Evolutionary conservation across 371 early-diverging fungal species (phyloP), one percentile per base, ranked within the genome.

Genomic region (Cokeromyces recurvatus): DNA sequence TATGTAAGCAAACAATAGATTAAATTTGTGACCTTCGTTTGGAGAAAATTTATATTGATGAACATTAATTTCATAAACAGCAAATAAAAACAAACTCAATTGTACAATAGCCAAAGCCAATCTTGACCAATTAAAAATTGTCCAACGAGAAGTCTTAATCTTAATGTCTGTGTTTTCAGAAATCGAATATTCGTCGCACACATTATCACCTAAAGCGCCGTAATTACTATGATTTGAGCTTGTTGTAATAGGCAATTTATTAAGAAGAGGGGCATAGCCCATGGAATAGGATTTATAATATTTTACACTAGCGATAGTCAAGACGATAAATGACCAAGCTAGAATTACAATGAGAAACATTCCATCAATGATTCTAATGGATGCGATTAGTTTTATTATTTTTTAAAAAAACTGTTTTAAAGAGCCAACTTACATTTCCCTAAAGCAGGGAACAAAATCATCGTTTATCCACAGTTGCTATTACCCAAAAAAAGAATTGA

Each of bases 371-470:
- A 3, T n/a, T n/a, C 29, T 34, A 31, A 5, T 4, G 31, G 4
- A 12, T 16, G 8, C 29, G 0, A 7, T 38, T 5, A 27, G 11
- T 38, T 27, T 21, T 17, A 22, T 15, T 38, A 12, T 19, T 17
- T 17, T 43, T 25, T 19, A 23, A 29, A 8, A 36, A 11, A 11
- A 5, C 11, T 36, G 17, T n/a, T 15, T 5, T 36, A 36, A 36
- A 36, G 4, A n/a, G 36, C 6, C 19, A 22, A 27, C 31, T 36
- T 46, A 57, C 57, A 23, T 41, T 46, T 51, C 57, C 39, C 57
- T 46, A 37, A 46, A 51, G 27, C 57, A 57, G 16, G 57, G 57
- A 35, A 42, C 24, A 41, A 56, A 56, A 42, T 50, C 46, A 31
- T 45, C 39, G 17, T 36, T 43, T 39, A 44, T 29, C 55, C 55